Evolutionary conservation across 495 filamentous ascomycete species (phyloP), one percentile per base, ranked within the genome.

Genomic region (Hypoxylon lienhwacheense): DNA sequence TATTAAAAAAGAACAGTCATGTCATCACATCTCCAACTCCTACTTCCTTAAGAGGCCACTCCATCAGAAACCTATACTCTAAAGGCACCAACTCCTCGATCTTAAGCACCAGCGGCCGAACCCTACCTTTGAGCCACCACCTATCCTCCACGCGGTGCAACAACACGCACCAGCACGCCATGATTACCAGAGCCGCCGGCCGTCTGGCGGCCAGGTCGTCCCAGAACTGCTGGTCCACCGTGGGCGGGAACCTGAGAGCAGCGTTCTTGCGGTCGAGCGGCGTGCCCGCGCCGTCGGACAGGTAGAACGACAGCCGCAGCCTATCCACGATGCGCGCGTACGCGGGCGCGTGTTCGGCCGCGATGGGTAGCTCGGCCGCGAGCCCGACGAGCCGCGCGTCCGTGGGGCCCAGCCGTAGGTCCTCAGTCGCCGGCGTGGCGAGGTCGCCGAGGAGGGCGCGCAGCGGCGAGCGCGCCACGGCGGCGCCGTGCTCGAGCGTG

Each of bases 121-220:
- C 50, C 16, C 36, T 40, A 0, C 26, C 58, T 28, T 43, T 53
- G 0, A 62, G 54, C 54, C 59, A 66, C 58, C 58, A 62, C 7
- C 49, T 37, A 5, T 57, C 47, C 45, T 63, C 41, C 4, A 59
- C 59, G 7, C 63, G 54, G 16, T 66, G 43, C 8, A 66, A 7
- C 39, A 66, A 31, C 4, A 66, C 46, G 19, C 58, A 63, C 63
- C 63, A 66, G n/a, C 28, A 66, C 4, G 54, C 54, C 59, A 63
- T 59, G 1, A 63, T 7, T 0, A 66, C 34, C 1, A 66, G 54
- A n/a, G 63, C 59, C 16, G 54, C 41, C 21, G 54, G 53, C 2
- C 25, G 33, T 21, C 40, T 43, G 11, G 14, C 45, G 1, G 49
- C 53, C 4, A 62, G 47, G 5, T 43, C 40, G 11, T 21, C 49